Evolutionary conservation across 1,284 basidiomycete genomes (phyloP), one percentile per base, ranked within the genome.

Genomic region (Pseudozyma sp.): DNA sequence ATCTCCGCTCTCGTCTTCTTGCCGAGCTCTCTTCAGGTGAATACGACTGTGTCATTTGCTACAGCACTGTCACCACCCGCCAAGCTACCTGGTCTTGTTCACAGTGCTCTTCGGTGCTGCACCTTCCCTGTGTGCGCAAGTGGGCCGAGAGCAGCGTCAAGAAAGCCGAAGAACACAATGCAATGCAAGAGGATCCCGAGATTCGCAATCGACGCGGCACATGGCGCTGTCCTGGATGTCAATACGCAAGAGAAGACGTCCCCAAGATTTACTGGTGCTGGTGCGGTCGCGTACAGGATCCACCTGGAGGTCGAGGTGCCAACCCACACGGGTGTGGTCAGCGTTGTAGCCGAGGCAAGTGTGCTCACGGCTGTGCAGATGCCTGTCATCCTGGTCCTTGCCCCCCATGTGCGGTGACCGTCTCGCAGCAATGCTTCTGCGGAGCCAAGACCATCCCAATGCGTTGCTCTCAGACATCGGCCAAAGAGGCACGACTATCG

Each of bases 11-110:
- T 25, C 77, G 82, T 43, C 66, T 84, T 2, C 58, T 81, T 1
- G 70, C 78, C 10, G 83, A 84, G 55, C 75, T 85, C n/a, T 63
- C 75, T 1, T 65, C 71, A 3, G 80, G 80, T 12, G 67, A 78
- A 31, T 83, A 84, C 73, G 83, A 85, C 60, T 85, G 83, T 61
- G 59, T 66, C 25, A 78, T 85, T 50, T 85, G 83, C 77, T 85
- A 81, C 73, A 77, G 68, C 51, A 72, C 78, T 45, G 70, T 84
- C 40, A 74, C 77, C 3, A 78, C 69, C 5, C 75, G 74, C 19
- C 69, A 79, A 43, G 68, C 81, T 16, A 68, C 76, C 12, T 85
- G 83, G 83, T 82, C 80, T 2, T 85, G 83, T 53, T 60, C 77
- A 6, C 76, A 83, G 50, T 85, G 83, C 70, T 74, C 78, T 61